phyloP scores from a whole-genome alignment of 192 early-diverging fungal species.

The Podila epigama region DNA sequence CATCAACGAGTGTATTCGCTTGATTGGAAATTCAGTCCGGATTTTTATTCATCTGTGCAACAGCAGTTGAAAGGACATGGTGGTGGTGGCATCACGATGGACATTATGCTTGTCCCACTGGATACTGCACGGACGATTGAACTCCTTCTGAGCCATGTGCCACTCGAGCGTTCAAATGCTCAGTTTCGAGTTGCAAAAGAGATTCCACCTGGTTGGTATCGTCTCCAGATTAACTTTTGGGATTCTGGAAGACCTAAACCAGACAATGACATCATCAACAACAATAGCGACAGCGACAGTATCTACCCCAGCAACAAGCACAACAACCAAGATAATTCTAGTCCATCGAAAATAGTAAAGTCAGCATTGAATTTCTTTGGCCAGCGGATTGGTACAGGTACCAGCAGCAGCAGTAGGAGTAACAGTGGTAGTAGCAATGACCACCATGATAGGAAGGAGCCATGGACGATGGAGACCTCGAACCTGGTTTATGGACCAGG shows the following conservation, averaged over 20 bases:
- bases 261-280: not conserved
- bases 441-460: too few species aligned
- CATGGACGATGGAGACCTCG: not conserved
- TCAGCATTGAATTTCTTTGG: too few species aligned
- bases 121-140: conserved; percentile 18
- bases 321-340: not conserved
- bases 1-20: conserved; percentile 18
- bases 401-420: too few species aligned
- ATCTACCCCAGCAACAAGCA: too few species aligned
- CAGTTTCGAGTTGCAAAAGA: conserved; percentile 8
- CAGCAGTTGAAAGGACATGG: not conserved
- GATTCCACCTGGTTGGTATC: conserved; percentile 29
- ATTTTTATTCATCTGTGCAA: not conserved
- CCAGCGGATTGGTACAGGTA: too few species aligned
- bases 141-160: conserved; percentile 16
- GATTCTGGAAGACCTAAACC: not conserved
- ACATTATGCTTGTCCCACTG: conserved; percentile 23
- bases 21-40: conserved; percentile 2
- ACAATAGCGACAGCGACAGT: too few species aligned
- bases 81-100: conserved; percentile 4
- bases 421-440: too few species aligned
- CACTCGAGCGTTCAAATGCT: not conserved
- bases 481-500: not conserved
- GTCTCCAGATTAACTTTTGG: conserved; percentile 32
- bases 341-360: too few species aligned